Percentiles rank a stretch among this genome's conserved stretches.
Evolutionary conservation across 1,139 yeast species (phyloP).

Genomic region (Protomyces pachydermus): DNA sequence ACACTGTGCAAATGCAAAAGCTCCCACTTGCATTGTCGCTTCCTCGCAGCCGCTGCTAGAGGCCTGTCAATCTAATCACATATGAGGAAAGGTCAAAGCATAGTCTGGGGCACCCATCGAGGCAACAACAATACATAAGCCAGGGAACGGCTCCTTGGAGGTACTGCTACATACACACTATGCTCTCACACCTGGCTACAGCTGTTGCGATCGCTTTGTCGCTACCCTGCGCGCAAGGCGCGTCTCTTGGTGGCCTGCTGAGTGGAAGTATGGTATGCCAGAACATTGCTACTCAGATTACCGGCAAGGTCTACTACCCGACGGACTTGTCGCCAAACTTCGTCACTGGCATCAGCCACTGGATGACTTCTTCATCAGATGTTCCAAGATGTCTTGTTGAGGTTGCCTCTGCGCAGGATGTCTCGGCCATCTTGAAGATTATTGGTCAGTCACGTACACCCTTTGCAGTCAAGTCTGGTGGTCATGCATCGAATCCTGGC

Average conservation of each 20-base stretch:
- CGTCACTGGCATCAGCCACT: conserved; percentile 1
- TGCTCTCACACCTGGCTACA: no score
- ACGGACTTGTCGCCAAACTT: conserved; percentile 2
- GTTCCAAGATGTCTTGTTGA: conserved; percentile 7
- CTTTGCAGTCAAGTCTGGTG: conserved; percentile 17
- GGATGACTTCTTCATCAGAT: conserved; percentile 13
- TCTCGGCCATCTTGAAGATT: conserved; percentile 8
- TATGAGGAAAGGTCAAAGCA: no score
- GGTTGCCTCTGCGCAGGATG: conserved; percentile 13
- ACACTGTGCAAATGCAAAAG: no score
- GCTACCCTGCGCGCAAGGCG: no score
- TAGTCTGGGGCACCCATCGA: no score
- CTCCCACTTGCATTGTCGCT: no score
- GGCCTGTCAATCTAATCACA: no score
- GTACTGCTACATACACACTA: no score
- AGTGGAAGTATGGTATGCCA: neutral
- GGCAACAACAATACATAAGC: no score
- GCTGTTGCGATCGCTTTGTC: no score
- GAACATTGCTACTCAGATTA: conserved; percentile 2
- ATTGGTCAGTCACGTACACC: neutral
- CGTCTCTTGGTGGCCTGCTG: neutral
- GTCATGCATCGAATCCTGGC: conserved; percentile 15
- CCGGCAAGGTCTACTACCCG: conserved; percentile 3
- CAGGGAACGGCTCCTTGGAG: no score
- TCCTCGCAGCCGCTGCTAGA: no score